Conservation (phyloP, 129 eudicot genomes). For the Silybum marianum region DNA sequence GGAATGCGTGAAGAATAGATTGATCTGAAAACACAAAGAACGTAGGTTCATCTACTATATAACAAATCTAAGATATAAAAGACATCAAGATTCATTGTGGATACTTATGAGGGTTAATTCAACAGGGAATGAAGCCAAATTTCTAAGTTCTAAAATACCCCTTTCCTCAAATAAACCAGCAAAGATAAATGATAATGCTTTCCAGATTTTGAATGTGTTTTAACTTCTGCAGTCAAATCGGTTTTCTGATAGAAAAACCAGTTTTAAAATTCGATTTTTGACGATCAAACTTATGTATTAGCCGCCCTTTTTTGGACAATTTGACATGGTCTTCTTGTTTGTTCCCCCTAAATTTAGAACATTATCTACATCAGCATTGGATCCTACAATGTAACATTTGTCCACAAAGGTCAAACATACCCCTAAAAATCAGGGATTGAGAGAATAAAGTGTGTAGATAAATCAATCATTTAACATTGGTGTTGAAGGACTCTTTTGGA, state of each 20-base stretch:
- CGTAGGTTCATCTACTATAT: too few relatives aligned
- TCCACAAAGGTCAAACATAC: not conserved
- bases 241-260: not conserved
- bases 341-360: not conserved
- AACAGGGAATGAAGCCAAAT: not conserved
- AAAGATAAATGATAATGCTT: not conserved
- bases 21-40: conserved; percentile 18
- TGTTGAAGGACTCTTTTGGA: too few relatives aligned
- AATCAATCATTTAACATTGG: too few relatives aligned
- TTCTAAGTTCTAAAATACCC: not conserved
- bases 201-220: not conserved
- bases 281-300: conserved; percentile 5
- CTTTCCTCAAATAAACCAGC: not conserved
- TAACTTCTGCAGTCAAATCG: not conserved
- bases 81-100: not conserved
- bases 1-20: conserved; percentile 1
- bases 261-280: not conserved
- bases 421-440: not conserved
- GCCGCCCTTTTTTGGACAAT: conserved; percentile 2
- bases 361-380: conserved; percentile 1
- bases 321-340: conserved; percentile 11
- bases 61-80: not conserved
- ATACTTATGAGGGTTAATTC: not conserved
- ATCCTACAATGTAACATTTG: not conserved
- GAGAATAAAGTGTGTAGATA: not conserved